Evolutionary conservation across 2,329 filamentous ascomycete species (phyloP), one percentile per base, ranked within the genome.

Genomic region (Curvularia verruculosa): DNA sequence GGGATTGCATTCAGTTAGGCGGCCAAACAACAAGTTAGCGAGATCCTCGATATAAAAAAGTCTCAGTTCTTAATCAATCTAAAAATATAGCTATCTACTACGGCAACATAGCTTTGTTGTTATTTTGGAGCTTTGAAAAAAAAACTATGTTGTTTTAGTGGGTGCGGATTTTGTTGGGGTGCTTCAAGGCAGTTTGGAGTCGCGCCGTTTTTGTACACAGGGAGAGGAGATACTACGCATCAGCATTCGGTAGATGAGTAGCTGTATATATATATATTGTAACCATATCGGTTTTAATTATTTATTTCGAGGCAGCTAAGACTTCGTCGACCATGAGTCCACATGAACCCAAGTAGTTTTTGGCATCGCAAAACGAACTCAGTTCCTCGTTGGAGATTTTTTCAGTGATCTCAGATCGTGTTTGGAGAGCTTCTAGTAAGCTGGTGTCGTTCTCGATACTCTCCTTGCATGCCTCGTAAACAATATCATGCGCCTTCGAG

Each of bases 401-500:
- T 4, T 66, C 67, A 1, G 73, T 79, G 13, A 84, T 77, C 44
- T 80, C 76, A 8, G 73, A 59, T 18, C 76, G 75, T 50, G 64
- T 68, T 60, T 75, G 65, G 45, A 82, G 68, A 54, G 75, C 76
- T 54, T 83, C 80, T 15, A 81, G 70, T 18, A 84, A 64, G 3
- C 77, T 74, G 4, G 64, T 71, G 13, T 77, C 69, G 18, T 71
- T 75, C 62, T 84, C 82, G 51, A 82, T 83, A 41, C 78, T 79
- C 59, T 77, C 73, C 58, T 78, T 79, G 64, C 84, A 86, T 1
- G 82, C 82, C 58, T 80, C 79, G 47, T 86, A 86, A 2, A 86
- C 83, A 36, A 84, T 74, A 61, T 85, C 83, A 67, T 85, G 84
- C 2, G 83, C 83, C 18, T 78, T 75, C 56, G 83, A 81, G 13